phyloP scores from a whole-genome alignment of 164 flowering plant species.

The Brasenia schreberi region DNA sequence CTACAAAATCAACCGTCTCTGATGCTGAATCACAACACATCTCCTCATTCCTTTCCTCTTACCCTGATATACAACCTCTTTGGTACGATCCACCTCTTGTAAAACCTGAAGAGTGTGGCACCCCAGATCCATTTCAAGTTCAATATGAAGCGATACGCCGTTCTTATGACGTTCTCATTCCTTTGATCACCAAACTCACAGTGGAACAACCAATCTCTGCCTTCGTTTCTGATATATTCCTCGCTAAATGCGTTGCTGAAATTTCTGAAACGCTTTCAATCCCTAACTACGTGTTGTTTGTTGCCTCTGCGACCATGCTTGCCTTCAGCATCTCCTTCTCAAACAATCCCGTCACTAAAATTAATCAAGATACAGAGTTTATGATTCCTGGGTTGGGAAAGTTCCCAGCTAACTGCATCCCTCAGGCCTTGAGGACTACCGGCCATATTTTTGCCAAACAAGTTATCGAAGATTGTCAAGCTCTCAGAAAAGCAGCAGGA shows the following conservation, averaged over 20 bases:
- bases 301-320: constrained; percentile 28
- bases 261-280: constrained; percentile 7
- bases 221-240: constrained; percentile 10
- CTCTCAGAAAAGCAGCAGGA: constrained; percentile 17
- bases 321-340: constrained; percentile 16
- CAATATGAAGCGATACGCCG: constrained; percentile 22
- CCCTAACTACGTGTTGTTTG: constrained; percentile 23
- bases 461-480: constrained; percentile 9
- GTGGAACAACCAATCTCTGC: constrained; percentile 8
- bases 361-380: constrained; percentile 6
- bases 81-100: constrained; percentile 8
- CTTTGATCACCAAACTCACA: constrained; percentile 14
- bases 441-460: constrained; percentile 11
- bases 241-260: constrained; percentile 7
- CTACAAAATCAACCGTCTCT: constrained; percentile 13
- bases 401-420: constrained; percentile 21
- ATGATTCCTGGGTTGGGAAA: constrained; percentile 19
- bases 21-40: constrained; percentile 6
- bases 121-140: constrained; percentile 29
- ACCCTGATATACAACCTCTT: constrained; percentile 4
- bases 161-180: constrained; percentile 21
- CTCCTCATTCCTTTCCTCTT: constrained; percentile 6
- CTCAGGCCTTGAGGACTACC: constrained; percentile 13
- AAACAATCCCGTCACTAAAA: background rate
- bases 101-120: constrained; percentile 1